These are phyloP conservation scores for Phenoliferia sp. DNA, from an alignment of 1,284 basidiomycete genomes.

Conservation along the genomic window DNA sequence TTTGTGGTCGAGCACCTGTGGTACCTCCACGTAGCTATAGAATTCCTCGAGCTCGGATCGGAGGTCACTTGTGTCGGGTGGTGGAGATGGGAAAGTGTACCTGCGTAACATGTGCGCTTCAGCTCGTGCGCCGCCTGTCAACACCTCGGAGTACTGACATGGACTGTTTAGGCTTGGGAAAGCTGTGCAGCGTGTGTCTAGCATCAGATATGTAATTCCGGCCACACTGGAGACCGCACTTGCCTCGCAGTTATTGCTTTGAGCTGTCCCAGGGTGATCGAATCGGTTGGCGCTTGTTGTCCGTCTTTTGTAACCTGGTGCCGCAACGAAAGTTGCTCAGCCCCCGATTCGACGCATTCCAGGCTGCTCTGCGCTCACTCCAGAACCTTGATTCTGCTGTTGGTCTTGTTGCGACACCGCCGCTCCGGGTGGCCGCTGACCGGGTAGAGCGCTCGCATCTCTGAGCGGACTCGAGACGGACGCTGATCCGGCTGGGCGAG, in stretches of 20 bases:
- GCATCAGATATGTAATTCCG: background rate
- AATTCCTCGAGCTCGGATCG: slow-evolving; percentile 97
- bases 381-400: background rate
- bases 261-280: slow-evolving; percentile 11
- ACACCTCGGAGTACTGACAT: background rate
- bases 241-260: background rate
- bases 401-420: background rate
- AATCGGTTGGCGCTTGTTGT: slow-evolving; percentile 4
- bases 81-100: slow-evolving; percentile 36
- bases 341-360: too few relatives aligned
- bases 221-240: background rate
- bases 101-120: slow-evolving; percentile 12
- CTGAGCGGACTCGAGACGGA: background rate
- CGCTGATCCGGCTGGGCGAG: background rate
- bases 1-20: slow-evolving; percentile 65
- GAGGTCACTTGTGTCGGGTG: slow-evolving; percentile 79
- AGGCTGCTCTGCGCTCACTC: background rate
- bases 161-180: background rate
- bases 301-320: background rate
- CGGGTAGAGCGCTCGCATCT: background rate
- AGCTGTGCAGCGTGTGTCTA: background rate
- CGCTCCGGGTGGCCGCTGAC: background rate
- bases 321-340: background rate
- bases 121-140: background rate
- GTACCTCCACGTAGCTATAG: slow-evolving; percentile 95